Conservation (phyloP, 768 basidiomycete genomes). For the Dentipellis sp. region DNA sequence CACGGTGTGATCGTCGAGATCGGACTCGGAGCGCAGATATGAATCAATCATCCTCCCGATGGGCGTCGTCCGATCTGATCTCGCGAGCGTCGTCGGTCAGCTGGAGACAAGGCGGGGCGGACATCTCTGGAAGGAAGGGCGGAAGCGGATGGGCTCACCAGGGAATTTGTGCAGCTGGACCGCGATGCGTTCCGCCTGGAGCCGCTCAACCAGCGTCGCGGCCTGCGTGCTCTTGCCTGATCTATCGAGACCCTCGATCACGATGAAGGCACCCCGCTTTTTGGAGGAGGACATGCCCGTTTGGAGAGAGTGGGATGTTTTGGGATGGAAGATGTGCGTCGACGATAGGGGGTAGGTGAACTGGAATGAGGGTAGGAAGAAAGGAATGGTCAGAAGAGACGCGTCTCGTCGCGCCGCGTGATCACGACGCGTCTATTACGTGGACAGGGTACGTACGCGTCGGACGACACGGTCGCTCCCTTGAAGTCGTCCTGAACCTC, state of each 20-base stretch:
- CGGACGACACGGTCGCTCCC: too few species aligned
- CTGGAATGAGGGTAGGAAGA: too few species aligned
- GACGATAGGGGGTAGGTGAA: too few species aligned
- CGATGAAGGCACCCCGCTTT: slow-evolving; percentile 70
- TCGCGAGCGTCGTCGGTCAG: neutral
- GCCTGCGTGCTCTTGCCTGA: slow-evolving; percentile 94
- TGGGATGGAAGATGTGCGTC: neutral
- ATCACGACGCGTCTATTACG: too few species aligned
- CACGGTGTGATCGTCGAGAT: slow-evolving; percentile 85
- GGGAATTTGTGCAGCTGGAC: slow-evolving; percentile 80
- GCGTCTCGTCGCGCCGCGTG: too few species aligned
- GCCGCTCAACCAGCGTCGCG: slow-evolving; percentile 42
- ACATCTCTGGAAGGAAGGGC: neutral
- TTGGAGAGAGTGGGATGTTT: neutral
- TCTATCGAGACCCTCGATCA: slow-evolving; percentile 91
- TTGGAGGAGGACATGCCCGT: neutral
- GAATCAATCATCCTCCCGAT: slow-evolving; percentile 92
- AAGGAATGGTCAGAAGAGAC: too few species aligned
- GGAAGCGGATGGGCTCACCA: slow-evolving; percentile 35
- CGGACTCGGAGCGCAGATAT: slow-evolving; percentile 75
- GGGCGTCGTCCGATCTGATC: slow-evolving; percentile 76
- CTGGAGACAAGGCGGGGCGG: neutral
- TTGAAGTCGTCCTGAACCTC: too few species aligned
- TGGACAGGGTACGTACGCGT: too few species aligned
- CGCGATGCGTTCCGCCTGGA: slow-evolving; percentile 35